Evolutionary conservation across 495 filamentous ascomycete genomes (phyloP).

Genomic region (Penicillium coprophilum): DNA sequence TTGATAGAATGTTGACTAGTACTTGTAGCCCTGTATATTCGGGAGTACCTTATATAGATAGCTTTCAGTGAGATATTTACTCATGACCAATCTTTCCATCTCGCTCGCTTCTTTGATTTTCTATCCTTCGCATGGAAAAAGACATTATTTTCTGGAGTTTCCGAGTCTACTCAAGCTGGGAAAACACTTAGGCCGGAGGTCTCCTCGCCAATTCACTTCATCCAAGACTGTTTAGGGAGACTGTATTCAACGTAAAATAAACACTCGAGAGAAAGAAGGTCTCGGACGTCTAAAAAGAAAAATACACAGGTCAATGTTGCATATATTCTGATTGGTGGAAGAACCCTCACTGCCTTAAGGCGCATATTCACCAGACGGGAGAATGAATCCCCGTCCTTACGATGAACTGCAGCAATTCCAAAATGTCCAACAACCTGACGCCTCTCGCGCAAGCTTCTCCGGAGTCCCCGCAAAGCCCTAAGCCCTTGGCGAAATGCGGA

Average conservation of each 20-base stretch:
- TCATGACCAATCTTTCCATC: no score
- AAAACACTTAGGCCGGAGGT: no score
- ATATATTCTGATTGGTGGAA: constrained; percentile 22
- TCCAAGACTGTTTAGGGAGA: not conserved
- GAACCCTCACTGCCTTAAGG: constrained; percentile 3
- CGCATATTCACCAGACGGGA: constrained; percentile 20
- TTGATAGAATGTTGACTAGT: no score
- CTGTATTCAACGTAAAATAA: constrained; percentile 1
- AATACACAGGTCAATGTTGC: not conserved
- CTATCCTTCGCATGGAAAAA: no score
- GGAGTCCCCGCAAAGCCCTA: constrained; percentile 13
- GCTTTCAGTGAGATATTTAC: no score
- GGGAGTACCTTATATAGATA: no score
- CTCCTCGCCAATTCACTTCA: not conserved
- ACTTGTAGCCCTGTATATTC: no score
- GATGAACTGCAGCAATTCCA: not conserved
- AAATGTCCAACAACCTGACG: not conserved
- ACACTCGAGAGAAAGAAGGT: not conserved
- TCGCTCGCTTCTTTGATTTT: no score
- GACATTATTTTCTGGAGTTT: no score
- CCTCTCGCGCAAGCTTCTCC: not conserved
- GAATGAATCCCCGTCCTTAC: constrained; percentile 14
- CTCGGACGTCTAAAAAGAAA: constrained; percentile 5
- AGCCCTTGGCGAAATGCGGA: constrained; percentile 20
- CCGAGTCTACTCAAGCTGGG: no score